phyloP scores from a whole-genome alignment of 2,329 filamentous ascomycete species.

The Alternaria tenuissima region DNA sequence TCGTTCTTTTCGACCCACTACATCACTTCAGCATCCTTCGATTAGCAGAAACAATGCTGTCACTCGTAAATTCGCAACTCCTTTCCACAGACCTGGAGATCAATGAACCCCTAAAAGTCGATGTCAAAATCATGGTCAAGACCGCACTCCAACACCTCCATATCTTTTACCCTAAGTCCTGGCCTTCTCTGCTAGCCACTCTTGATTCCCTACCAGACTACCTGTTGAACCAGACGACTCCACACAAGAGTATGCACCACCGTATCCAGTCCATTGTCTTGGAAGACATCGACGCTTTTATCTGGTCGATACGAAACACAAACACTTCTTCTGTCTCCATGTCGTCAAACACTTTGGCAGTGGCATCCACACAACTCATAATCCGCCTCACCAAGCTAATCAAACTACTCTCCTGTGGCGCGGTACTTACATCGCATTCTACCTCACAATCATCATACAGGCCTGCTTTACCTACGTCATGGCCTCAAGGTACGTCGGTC shows the following conservation, averaged over 20 bases:
- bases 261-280: slow-evolving; percentile 61
- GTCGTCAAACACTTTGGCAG: slow-evolving; percentile 13
- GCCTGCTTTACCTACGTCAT: slow-evolving; percentile 38
- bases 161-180: slow-evolving; percentile 64
- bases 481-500: slow-evolving; percentile 33
- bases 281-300: slow-evolving; percentile 64
- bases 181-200: slow-evolving; percentile 59
- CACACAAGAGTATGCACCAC: slow-evolving; percentile 59
- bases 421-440: slow-evolving; percentile 27
- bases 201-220: slow-evolving; percentile 59
- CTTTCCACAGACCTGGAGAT: neutral
- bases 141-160: slow-evolving; percentile 63
- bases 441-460: slow-evolving; percentile 17
- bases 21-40: slow-evolving; percentile 61
- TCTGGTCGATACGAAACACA: slow-evolving; percentile 18
- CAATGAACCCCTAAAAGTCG: slow-evolving; percentile 13
- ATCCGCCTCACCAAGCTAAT: slow-evolving; percentile 17
- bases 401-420: slow-evolving; percentile 19
- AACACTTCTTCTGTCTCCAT: neutral
- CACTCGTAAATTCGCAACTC: slow-evolving; percentile 13
- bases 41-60: slow-evolving; percentile 52
- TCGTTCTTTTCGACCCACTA: slow-evolving; percentile 66
- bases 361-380: slow-evolving; percentile 29
- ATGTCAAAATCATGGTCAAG: slow-evolving; percentile 42
- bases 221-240: slow-evolving; percentile 56